A percentile compares a stretch with the other conserved stretches of the same genome.
Conservation (phyloP, 2,329 filamentous ascomycete genomes). For the Pezicula neosporulosa region DNA sequence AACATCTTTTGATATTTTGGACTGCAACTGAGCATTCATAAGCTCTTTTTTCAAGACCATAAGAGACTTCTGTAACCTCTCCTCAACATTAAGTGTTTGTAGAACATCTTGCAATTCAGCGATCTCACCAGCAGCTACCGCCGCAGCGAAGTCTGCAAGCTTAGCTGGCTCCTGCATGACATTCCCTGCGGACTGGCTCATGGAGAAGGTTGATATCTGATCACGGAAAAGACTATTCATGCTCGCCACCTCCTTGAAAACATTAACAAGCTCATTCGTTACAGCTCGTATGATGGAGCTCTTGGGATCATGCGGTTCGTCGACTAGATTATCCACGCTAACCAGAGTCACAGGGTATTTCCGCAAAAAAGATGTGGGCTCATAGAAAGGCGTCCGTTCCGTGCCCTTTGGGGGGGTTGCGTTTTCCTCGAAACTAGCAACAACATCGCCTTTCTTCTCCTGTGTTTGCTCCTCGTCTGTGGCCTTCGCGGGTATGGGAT, state of each 20-base stretch:
- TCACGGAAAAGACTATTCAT: conserved; percentile 95
- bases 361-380: conserved; percentile 86
- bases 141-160: conserved; percentile 93
- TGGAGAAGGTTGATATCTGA: conserved; percentile 95
- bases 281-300: conserved; percentile 86
- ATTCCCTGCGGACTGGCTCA: conserved; percentile 91
- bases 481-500: conserved; percentile 55
- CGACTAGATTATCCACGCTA: conserved; percentile 88
- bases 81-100: conserved; percentile 84
- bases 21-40: conserved; percentile 95
- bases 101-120: conserved; percentile 90
- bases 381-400: conserved; percentile 59
- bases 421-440: conserved; percentile 92
- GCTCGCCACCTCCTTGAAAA: conserved; percentile 94
- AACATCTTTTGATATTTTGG: conserved; percentile 96
- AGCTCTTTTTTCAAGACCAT: conserved; percentile 95
- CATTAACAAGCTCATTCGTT: conserved; percentile 96
- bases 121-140: conserved; percentile 91
- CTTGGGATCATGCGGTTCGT: conserved; percentile 88
- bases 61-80: conserved; percentile 86
- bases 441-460: conserved; percentile 87
- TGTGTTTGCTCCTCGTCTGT: conserved; percentile 47
- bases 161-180: conserved; percentile 94
- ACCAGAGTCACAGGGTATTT: conserved; percentile 92
- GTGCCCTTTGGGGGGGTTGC: conserved; percentile 56